A percentile compares a stretch with the other conserved stretches of the same genome.
Evolutionary conservation across 2,329 filamentous ascomycete genomes (phyloP).

Genomic region (Trichoderma endophyticum): DNA sequence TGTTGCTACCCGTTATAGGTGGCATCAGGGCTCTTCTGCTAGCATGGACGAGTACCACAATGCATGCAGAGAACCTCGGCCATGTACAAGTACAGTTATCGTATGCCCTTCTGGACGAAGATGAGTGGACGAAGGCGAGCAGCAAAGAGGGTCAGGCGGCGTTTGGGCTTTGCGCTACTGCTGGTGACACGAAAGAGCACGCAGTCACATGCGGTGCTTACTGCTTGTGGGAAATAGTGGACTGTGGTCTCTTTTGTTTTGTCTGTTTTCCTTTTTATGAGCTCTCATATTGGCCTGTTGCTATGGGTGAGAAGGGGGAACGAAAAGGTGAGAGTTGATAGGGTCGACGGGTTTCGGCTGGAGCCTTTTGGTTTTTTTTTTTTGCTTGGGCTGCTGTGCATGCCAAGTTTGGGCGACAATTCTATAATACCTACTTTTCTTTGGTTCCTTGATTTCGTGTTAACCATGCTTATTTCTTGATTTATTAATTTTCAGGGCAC

Average conservation of each 20-base stretch:
- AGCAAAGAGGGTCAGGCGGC: slow-evolving; percentile 15
- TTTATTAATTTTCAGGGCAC: neutral
- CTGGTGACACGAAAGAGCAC: slow-evolving; percentile 17
- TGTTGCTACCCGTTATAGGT: neutral
- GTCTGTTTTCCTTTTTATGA: neutral
- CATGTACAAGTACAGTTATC: neutral
- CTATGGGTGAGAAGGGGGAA: neutral
- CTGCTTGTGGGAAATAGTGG: slow-evolving; percentile 15
- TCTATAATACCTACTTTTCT: neutral
- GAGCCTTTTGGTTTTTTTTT: neutral
- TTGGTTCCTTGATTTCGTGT: neutral
- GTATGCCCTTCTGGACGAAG: neutral
- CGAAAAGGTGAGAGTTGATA: slow-evolving; percentile 3
- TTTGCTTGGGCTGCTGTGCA: slow-evolving; percentile 13
- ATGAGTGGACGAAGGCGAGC: neutral
- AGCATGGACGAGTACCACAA: neutral
- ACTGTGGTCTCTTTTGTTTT: neutral
- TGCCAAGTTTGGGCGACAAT: slow-evolving; percentile 2
- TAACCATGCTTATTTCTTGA: neutral
- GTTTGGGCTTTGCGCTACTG: slow-evolving; percentile 14
- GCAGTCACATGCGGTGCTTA: slow-evolving; percentile 18
- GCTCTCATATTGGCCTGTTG: slow-evolving; percentile 8
- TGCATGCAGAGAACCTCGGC: slow-evolving; percentile 16
- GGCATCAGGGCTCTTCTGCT: neutral
- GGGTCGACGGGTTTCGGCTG: neutral